Evolutionary conservation across 169 alveolate species (phyloP), one percentile per base, ranked within the genome.

Genomic region (Eimeria maxima): DNA sequence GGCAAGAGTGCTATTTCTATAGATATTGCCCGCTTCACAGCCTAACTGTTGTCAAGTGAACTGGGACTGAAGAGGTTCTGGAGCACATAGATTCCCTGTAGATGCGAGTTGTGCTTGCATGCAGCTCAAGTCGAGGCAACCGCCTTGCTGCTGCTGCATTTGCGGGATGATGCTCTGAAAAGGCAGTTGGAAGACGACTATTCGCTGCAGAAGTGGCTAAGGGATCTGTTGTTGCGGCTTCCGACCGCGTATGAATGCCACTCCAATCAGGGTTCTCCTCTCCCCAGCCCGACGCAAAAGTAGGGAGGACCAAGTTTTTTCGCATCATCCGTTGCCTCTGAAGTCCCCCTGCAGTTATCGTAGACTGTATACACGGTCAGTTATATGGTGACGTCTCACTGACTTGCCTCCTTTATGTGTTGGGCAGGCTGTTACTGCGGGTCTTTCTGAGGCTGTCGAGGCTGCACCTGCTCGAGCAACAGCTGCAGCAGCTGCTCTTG

Each of bases 371-470:
- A 27, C 53, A 11, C 27, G 6, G 2, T 18, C 20, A 4, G 18
- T 33, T 53, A 18, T 13, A 55, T 13, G 71, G 13, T 24, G 67
- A 1, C 13, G 18, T 45, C 22, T 45, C 65, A 13, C 22, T 78
- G 18, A 45, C 67, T 87, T 53, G 78, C 44, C 27, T 63, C 65
- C 27, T 60, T 44, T 10, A 3, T 24, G 74, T 11, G 38, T 22
- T 83, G 73, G 69, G 8, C 80, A 87, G 93, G 83, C 57, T 87
- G n/a, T 18, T 87, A 29, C 93, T 87, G 42, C 81, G 93, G 78
- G 83, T 87, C 44, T 87, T 87, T 29, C 44, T 87, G 83, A 80
- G 93, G 50, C 81, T 87, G 78, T 71, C 81, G 63, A 33, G 67
- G 93, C 65, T 87, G 93, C 93, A 87, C 20, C 65, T 63, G 65